Evolutionary conservation across 1,284 basidiomycete genomes (phyloP).

Genomic region (Trichosporon faecale): DNA sequence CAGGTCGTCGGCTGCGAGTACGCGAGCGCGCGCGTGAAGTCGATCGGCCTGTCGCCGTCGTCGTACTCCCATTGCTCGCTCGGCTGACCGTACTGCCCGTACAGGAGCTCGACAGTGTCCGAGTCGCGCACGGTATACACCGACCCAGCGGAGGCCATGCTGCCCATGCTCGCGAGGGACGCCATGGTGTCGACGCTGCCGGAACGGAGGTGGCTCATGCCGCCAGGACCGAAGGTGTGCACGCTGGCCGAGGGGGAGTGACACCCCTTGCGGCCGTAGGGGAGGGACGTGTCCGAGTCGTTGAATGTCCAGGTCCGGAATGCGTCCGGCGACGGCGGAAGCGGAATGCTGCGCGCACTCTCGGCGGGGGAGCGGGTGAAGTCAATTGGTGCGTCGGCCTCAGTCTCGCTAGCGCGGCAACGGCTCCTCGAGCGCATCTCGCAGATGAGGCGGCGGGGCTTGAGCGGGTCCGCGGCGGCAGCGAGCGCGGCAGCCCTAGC

Average conservation of each 20-base stretch:
- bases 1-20: neutral
- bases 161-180: neutral
- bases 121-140: neutral
- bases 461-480: conserved; percentile 14
- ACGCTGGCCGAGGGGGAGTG: conserved; percentile 13
- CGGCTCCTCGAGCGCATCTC: conserved; percentile 2
- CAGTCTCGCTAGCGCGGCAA: neutral
- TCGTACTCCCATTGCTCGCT: neutral
- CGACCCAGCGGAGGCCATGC: neutral
- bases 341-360: neutral
- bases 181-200: neutral
- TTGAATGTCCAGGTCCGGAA: neutral
- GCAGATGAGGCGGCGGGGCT: conserved; percentile 15
- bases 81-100: neutral
- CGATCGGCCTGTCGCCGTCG: neutral
- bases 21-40: neutral
- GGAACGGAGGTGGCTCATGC: neutral
- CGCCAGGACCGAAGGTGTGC: conserved; percentile 10
- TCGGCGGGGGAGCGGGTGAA: neutral
- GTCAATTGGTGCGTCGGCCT: neutral
- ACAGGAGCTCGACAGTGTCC: neutral
- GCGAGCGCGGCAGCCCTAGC: conserved; percentile 14
- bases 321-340: neutral
- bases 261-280: neutral
- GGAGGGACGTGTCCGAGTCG: neutral